A percentile compares a stretch with the other conserved stretches of the same genome.
Conservation (phyloP, 164 flowering plant species). For the Liriodendron chinense region DNA sequence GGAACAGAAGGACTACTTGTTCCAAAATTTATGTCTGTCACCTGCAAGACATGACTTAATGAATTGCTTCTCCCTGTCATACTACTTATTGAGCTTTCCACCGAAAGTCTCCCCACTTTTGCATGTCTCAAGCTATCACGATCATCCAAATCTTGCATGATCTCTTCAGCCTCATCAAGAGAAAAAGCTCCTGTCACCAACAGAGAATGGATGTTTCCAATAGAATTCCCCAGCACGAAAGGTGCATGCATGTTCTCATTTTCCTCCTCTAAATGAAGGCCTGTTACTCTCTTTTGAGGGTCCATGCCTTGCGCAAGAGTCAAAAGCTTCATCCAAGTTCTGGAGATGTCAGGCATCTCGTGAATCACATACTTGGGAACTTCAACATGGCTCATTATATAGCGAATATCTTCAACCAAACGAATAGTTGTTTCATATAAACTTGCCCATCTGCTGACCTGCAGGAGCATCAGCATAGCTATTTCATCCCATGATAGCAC, state of each 20-base stretch:
- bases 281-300: constrained; percentile 80
- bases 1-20: constrained; percentile 31
- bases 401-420: constrained; percentile 71
- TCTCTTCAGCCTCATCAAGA: constrained; percentile 30
- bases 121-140: constrained; percentile 54
- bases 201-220: constrained; percentile 62
- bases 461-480: constrained; percentile 22
- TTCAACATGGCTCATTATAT: constrained; percentile 74
- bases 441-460: constrained; percentile 62
- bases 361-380: constrained; percentile 54
- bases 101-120: constrained; percentile 78
- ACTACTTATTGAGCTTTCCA: constrained; percentile 64
- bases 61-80: constrained; percentile 38
- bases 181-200: constrained; percentile 74
- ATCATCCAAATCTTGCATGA: constrained; percentile 37
- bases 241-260: constrained; percentile 62
- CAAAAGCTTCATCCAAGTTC: constrained; percentile 74
- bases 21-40: constrained; percentile 25
- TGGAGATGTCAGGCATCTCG: constrained; percentile 46
- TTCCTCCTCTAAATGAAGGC: constrained; percentile 76
- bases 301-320: constrained; percentile 86
- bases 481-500: neutral
- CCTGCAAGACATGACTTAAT: constrained; percentile 21
- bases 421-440: constrained; percentile 58
- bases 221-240: constrained; percentile 55